These are phyloP conservation scores for Echinochloa phyllopogon DNA, from an alignment of 176 grass and related monocot genomes.

Conservation along the genomic window DNA sequence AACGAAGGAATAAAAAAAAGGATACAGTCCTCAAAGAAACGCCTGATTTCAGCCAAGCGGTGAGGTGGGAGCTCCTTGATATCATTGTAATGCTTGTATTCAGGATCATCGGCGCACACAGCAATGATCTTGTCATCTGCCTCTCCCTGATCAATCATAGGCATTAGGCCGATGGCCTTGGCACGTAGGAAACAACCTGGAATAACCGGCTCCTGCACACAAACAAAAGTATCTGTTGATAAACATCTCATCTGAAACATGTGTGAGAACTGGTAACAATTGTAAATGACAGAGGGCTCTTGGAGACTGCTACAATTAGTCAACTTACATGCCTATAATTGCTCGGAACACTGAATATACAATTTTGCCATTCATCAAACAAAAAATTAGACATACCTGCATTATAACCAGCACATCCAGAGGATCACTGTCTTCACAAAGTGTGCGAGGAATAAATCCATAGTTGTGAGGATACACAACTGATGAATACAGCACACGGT, in stretches of 20 bases:
- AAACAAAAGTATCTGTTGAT: background rate
- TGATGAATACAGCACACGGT: conserved; percentile 95
- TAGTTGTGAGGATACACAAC: conserved; percentile 99
- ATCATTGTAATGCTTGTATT: conserved; percentile 91
- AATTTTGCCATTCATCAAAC: background rate
- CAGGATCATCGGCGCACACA: conserved; percentile 97
- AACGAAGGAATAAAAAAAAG: conserved; percentile 41
- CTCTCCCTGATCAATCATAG: conserved; percentile 99
- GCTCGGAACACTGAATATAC: background rate
- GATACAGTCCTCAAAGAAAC: conserved; percentile 99
- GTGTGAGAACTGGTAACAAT: background rate
- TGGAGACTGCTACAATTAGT: background rate
- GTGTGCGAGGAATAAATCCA: conserved; percentile 96
- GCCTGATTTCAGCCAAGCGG: conserved; percentile 93
- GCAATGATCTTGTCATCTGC: conserved; percentile 99
- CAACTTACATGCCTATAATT: background rate
- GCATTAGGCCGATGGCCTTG: conserved; percentile 94
- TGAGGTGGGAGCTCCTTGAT: conserved; percentile 98
- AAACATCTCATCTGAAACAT: background rate
- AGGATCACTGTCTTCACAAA: conserved; percentile 97
- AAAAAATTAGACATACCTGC: conserved; percentile 63
- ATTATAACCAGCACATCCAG: conserved; percentile 97
- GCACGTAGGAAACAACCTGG: conserved; percentile 94
- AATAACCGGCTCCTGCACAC: conserved; percentile 81
- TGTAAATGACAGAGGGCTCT: background rate